phyloP scores from a whole-genome alignment of 495 filamentous ascomycete genomes.

The Neurospora sublineolata region DNA sequence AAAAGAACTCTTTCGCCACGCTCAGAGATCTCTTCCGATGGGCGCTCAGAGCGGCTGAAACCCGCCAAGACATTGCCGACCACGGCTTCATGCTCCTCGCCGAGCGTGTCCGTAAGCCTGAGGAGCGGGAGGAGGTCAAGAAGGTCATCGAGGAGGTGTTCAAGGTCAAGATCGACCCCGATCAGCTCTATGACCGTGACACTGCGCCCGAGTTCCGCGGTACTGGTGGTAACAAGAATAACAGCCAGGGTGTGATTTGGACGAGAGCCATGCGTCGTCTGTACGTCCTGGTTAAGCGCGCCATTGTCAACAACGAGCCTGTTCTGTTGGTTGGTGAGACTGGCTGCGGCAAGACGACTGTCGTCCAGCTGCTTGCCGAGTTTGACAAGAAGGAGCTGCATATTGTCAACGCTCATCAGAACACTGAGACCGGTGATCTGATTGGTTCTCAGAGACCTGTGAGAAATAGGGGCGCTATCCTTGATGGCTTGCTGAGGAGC shows the following conservation, averaged over 20 bases:
- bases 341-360: slow-evolving; percentile 92
- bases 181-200: slow-evolving; percentile 53
- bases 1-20: slow-evolving; percentile 95
- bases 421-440: slow-evolving; percentile 90
- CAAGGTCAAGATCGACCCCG: slow-evolving; percentile 69
- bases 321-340: slow-evolving; percentile 92
- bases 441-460: slow-evolving; percentile 92
- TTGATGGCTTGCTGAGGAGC: slow-evolving; percentile 53
- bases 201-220: slow-evolving; percentile 42
- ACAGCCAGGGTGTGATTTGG: slow-evolving; percentile 64
- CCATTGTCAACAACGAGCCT: slow-evolving; percentile 83
- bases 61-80: slow-evolving; percentile 73
- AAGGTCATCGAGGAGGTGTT: slow-evolving; percentile 85
- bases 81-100: slow-evolving; percentile 95
- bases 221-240: slow-evolving; percentile 37
- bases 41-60: slow-evolving; percentile 79
- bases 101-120: slow-evolving; percentile 83
- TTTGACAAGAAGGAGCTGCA: slow-evolving; percentile 61
- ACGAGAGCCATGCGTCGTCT: slow-evolving; percentile 87
- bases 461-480: slow-evolving; percentile 63
- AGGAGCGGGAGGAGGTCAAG: slow-evolving; percentile 77
- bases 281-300: slow-evolving; percentile 72
- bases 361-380: slow-evolving; percentile 84
- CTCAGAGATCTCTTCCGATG: slow-evolving; percentile 93
- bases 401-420: slow-evolving; percentile 95